Percentiles rank a stretch among this genome's conserved stretches.
Evolutionary conservation across 129 eudicot species (phyloP).

Genomic region (Ambrosia artemisiifolia): DNA sequence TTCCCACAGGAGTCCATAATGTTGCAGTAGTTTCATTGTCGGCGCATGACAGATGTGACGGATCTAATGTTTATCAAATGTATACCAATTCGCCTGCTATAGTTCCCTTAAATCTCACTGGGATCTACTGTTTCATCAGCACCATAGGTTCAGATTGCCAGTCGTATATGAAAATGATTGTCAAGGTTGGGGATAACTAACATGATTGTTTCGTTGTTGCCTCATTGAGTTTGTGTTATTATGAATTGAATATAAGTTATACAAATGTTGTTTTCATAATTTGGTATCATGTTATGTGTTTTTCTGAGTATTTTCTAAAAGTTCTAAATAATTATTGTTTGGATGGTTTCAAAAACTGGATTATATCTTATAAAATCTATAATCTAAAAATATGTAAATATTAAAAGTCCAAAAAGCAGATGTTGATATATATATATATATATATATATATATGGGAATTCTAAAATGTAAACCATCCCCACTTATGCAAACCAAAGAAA

Average conservation of each 20-base stretch:
- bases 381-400: too few species aligned
- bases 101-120: background rate
- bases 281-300: too few species aligned
- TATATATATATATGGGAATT: too few species aligned
- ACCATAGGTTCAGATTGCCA: slow-evolving; percentile 29
- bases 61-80: slow-evolving; percentile 15
- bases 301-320: too few species aligned
- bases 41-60: slow-evolving; percentile 19
- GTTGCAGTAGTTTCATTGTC: slow-evolving; percentile 16
- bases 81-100: slow-evolving; percentile 31
- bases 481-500: too few species aligned
- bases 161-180: slow-evolving; percentile 27
- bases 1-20: slow-evolving; percentile 13
- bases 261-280: too few species aligned
- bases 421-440: too few species aligned
- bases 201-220: background rate
- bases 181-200: slow-evolving; percentile 18
- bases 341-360: too few species aligned
- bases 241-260: background rate
- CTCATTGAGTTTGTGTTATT: background rate
- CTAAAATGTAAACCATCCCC: too few species aligned
- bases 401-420: too few species aligned
- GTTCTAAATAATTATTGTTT: too few species aligned
- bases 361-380: too few species aligned
- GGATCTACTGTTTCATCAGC: slow-evolving; percentile 29